phyloP scores from a whole-genome alignment of 257 asterid species.

The Solanum clarkiae region DNA sequence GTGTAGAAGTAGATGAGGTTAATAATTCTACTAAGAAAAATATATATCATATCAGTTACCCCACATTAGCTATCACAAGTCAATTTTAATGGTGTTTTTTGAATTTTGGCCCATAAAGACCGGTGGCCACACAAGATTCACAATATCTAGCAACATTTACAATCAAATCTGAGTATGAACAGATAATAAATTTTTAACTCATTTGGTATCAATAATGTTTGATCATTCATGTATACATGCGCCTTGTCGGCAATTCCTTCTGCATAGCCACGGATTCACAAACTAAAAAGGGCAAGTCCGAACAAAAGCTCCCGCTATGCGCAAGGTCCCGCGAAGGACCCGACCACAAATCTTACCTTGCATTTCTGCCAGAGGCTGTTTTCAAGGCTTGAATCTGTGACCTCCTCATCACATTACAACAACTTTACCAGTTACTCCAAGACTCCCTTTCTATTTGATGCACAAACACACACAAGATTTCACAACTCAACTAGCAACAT shows the following conservation, averaged over 20 bases:
- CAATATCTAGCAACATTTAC: conserved; percentile 8
- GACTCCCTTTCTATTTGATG: too few relatives aligned
- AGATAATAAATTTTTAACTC: conserved; percentile 1
- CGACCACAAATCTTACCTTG: too few relatives aligned
- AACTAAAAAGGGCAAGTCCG: not conserved
- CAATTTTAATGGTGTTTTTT: conserved; percentile 3
- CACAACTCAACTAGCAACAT: not conserved
- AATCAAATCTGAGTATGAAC: conserved; percentile 6
- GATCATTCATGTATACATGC: not conserved
- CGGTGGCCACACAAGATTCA: conserved; percentile 14
- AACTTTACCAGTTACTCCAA: too few relatives aligned
- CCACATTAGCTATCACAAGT: not conserved
- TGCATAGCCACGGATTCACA: not conserved
- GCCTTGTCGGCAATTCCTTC: not conserved
- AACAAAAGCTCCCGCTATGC: too few relatives aligned
- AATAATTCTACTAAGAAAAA: conserved; percentile 12
- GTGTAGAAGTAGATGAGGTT: not conserved
- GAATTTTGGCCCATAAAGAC: conserved; percentile 3
- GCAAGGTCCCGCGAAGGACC: too few relatives aligned
- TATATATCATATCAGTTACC: not conserved
- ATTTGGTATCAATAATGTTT: conserved; percentile 2
- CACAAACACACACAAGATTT: not conserved
- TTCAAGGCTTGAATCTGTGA: too few relatives aligned
- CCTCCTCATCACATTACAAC: too few relatives aligned
- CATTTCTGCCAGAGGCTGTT: too few relatives aligned